These are phyloP conservation scores for Fomitopsis betulina DNA, from an alignment of 1,284 basidiomycete genomes.

Conservation along the genomic window DNA sequence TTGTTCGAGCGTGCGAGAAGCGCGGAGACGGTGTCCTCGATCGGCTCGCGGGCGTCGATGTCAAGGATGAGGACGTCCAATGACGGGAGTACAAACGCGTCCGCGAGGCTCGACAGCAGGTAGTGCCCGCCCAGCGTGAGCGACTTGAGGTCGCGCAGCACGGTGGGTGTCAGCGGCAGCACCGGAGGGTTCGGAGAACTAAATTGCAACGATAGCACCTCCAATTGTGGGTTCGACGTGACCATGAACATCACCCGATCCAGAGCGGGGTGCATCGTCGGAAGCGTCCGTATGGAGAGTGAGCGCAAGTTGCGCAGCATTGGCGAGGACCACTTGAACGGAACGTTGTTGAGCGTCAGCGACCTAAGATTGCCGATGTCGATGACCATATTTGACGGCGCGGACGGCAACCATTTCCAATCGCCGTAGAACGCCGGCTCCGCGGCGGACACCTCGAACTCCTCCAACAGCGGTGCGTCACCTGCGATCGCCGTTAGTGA, in stretches of 20 bases:
- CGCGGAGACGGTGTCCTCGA: conserved; percentile 59
- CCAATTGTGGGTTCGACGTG: conserved; percentile 48
- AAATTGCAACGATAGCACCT: conserved; percentile 55
- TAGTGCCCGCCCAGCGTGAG: conserved; percentile 63
- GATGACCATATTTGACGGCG: conserved; percentile 31
- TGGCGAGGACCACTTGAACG: conserved; percentile 71
- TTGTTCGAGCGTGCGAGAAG: conserved; percentile 53
- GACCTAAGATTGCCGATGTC: conserved; percentile 43
- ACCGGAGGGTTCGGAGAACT: conserved; percentile 52
- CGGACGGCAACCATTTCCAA: conserved; percentile 68
- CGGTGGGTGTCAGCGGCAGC: conserved; percentile 49
- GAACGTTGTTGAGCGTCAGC: conserved; percentile 62
- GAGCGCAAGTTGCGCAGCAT: conserved; percentile 55
- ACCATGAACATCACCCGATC: conserved; percentile 64
- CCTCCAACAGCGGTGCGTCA: conserved; percentile 62
- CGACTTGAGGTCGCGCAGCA: conserved; percentile 45
- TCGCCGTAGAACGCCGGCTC: conserved; percentile 58
- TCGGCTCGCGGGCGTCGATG: conserved; percentile 61
- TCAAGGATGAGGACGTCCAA: conserved; percentile 56
- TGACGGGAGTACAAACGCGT: conserved; percentile 51
- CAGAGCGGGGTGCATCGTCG: conserved; percentile 53
- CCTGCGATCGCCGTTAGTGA: conserved; percentile 33
- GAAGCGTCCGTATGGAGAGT: conserved; percentile 60
- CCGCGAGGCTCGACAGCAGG: conserved; percentile 57
- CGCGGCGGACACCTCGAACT: conserved; percentile 71